Evolutionary conservation across 1,139 yeast genomes (phyloP).

Genomic region (Protomyces arabidopsidicola): DNA sequence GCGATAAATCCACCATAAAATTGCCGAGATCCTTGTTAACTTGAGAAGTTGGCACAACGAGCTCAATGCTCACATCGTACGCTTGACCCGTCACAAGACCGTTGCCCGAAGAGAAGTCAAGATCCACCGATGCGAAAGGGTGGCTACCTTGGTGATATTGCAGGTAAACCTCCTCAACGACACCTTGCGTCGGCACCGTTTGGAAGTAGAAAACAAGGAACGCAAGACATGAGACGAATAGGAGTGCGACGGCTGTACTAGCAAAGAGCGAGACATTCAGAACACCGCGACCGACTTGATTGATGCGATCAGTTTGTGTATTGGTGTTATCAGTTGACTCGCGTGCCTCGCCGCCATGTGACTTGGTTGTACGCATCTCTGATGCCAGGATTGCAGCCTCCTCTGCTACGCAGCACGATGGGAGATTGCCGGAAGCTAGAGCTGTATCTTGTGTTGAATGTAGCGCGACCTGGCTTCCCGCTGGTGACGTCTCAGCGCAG

Average conservation of each 20-base stretch:
- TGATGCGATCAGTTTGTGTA: not conserved
- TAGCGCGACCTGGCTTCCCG: no score
- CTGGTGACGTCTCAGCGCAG: no score
- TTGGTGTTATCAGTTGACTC: no score
- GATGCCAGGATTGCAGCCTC: no score
- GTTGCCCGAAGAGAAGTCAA: not conserved
- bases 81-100: constrained; percentile 16
- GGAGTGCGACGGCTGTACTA: constrained; percentile 6
- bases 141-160: constrained; percentile 1
- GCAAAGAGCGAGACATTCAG: constrained; percentile 5
- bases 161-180: not conserved
- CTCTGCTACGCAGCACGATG: no score
- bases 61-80: constrained; percentile 14
- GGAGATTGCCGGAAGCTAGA: no score
- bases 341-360: no score
- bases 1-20: constrained; percentile 20
- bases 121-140: constrained; percentile 5
- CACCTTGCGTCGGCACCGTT: constrained; percentile 12
- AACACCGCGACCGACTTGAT: constrained; percentile 9
- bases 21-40: constrained; percentile 23
- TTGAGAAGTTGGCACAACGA: constrained; percentile 11
- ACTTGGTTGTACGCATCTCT: no score
- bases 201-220: constrained; percentile 16
- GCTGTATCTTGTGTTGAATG: no score
- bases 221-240: constrained; percentile 9